A percentile compares a stretch with the other conserved stretches of the same genome.
These are phyloP conservation scores for Diversispora epigaea DNA, from an alignment of 192 early-diverging fungal species.

Conservation along the genomic window DNA sequence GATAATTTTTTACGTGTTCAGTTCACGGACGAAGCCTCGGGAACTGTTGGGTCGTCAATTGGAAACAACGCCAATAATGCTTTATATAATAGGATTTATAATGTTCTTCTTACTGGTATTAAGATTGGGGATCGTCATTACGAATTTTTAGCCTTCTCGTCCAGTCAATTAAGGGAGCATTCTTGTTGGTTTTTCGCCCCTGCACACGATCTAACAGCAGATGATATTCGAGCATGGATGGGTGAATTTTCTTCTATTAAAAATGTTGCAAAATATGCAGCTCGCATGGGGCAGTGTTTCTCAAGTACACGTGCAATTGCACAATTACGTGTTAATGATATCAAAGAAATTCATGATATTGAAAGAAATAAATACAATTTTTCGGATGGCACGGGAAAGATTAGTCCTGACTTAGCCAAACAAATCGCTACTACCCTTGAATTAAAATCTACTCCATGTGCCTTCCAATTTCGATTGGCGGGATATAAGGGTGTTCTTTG, in stretches of 20 bases:
- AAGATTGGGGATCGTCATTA: slow-evolving; percentile 54
- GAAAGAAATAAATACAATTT: slow-evolving; percentile 58
- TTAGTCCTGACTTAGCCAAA: slow-evolving; percentile 51
- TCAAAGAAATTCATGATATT: slow-evolving; percentile 57
- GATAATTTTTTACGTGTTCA: slow-evolving; percentile 70
- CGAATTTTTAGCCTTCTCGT: slow-evolving; percentile 64
- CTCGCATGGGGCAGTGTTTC: slow-evolving; percentile 74
- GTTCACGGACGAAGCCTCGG: slow-evolving; percentile 64
- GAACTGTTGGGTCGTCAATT: slow-evolving; percentile 39
- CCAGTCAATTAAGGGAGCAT: slow-evolving; percentile 61
- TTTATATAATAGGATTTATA: slow-evolving; percentile 55
- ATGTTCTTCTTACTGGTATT: slow-evolving; percentile 50
- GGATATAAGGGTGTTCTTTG: slow-evolving; percentile 66
- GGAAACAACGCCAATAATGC: slow-evolving; percentile 40
- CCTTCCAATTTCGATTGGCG: slow-evolving; percentile 71
- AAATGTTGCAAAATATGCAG: slow-evolving; percentile 67
- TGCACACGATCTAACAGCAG: slow-evolving; percentile 41
- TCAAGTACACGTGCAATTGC: slow-evolving; percentile 61
- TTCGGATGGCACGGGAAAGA: slow-evolving; percentile 73
- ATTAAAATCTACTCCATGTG: slow-evolving; percentile 48
- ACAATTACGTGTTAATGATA: slow-evolving; percentile 40
- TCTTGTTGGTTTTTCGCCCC: slow-evolving; percentile 74
- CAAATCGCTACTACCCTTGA: slow-evolving; percentile 42
- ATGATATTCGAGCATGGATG: slow-evolving; percentile 65
- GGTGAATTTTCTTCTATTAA: slow-evolving; percentile 65